Evolutionary conservation across 352 stramenopile species (phyloP).

Genomic region (Peronospora belbahrii): DNA sequence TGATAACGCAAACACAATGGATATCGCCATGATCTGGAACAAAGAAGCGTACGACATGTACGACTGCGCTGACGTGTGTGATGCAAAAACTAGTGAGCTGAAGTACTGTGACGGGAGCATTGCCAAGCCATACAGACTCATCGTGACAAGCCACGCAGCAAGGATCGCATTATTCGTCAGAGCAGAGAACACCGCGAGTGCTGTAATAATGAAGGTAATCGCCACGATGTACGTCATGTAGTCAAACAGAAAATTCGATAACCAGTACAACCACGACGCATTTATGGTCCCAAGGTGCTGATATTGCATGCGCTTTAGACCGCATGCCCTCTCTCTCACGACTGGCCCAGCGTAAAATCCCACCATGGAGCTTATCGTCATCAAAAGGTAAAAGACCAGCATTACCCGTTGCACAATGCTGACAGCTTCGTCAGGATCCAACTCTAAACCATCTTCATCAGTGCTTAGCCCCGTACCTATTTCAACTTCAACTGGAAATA

Average conservation of each 20-base stretch:
- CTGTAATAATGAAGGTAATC: conserved; percentile 22
- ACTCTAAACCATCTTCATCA: conserved; percentile 13
- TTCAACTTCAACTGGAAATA: conserved; percentile 30
- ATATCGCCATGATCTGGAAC: conserved; percentile 61
- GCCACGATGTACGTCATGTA: conserved; percentile 37
- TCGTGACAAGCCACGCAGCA: conserved; percentile 25
- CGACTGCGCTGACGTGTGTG: conserved; percentile 71
- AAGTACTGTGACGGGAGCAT: conserved; percentile 65
- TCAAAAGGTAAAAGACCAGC: conserved; percentile 84
- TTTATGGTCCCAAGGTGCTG: conserved; percentile 47
- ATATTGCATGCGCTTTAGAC: conserved; percentile 69
- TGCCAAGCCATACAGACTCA: conserved; percentile 40
- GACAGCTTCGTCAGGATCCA: conserved; percentile 30
- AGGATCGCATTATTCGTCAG: conserved; percentile 32
- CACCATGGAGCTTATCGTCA: conserved; percentile 54
- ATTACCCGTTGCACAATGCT: conserved; percentile 74
- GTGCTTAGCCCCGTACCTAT: conserved; percentile 14
- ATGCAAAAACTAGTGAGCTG: conserved; percentile 56
- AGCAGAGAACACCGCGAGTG: conserved; percentile 32
- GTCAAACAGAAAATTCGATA: conserved; percentile 62
- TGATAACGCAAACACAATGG: conserved; percentile 38
- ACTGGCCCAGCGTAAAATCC: conserved; percentile 57
- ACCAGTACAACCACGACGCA: conserved; percentile 58
- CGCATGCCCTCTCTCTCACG: conserved; percentile 62
- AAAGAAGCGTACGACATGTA: conserved; percentile 63